These are phyloP conservation scores for Quercus gilva DNA, from an alignment of 306 rosid species.

Conservation along the genomic window DNA sequence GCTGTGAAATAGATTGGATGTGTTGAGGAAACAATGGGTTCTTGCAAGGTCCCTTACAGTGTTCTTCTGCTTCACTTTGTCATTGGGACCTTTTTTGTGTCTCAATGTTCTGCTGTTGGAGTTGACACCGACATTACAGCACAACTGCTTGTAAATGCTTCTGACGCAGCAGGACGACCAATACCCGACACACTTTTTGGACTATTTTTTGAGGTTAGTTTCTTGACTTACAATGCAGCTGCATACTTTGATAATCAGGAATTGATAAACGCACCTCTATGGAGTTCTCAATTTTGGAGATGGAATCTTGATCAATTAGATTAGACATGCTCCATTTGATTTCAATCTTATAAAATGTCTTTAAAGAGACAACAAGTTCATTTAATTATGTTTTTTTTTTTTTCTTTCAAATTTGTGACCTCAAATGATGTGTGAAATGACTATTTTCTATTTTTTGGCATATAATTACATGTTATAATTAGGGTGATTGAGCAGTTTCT, in stretches of 20 bases:
- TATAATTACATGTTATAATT: neutral
- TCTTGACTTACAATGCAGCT: neutral
- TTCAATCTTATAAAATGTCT: neutral
- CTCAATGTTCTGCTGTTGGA: constrained; percentile 42
- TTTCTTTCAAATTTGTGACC: neutral
- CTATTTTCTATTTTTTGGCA: neutral
- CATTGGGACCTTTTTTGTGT: constrained; percentile 28
- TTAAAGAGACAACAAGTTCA: neutral
- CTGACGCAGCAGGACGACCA: constrained; percentile 44
- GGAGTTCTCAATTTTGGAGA: neutral
- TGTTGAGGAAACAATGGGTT: constrained; percentile 57
- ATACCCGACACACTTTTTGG: constrained; percentile 75
- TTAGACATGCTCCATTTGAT: neutral
- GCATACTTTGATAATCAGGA: neutral
- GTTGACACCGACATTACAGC: constrained; percentile 39
- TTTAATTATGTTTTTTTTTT: no score
- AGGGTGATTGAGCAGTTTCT: neutral
- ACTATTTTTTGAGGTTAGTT: constrained; percentile 75
- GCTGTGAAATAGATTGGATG: constrained; percentile 38
- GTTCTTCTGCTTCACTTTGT: constrained; percentile 45
- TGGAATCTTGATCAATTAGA: neutral
- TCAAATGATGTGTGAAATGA: neutral
- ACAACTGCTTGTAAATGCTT: constrained; percentile 55
- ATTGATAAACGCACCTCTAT: neutral
- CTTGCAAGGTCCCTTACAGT: constrained; percentile 29